Conservation (phyloP, 164 flowering plant genomes). For the Annona cherimola region DNA sequence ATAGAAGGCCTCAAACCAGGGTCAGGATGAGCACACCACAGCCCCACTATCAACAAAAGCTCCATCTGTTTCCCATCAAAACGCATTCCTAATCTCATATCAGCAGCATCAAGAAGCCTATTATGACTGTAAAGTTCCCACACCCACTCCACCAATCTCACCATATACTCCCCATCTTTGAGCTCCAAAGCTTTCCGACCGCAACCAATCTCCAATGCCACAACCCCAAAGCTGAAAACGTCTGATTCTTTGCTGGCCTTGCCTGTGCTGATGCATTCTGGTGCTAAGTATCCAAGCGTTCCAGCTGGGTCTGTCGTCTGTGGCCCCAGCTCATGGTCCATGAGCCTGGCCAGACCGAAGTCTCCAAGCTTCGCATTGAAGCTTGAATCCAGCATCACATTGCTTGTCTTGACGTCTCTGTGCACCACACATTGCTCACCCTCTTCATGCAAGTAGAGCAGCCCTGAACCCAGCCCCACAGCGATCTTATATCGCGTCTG, state of each 20-base stretch:
- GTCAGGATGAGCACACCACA: slow-evolving; percentile 47
- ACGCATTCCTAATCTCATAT: slow-evolving; percentile 16
- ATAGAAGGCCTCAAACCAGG: slow-evolving; percentile 27
- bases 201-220: slow-evolving; percentile 43
- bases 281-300: slow-evolving; percentile 53
- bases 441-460: slow-evolving; percentile 43
- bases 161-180: slow-evolving; percentile 9
- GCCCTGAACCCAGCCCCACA: slow-evolving; percentile 8
- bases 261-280: slow-evolving; percentile 31
- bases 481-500: slow-evolving; percentile 6
- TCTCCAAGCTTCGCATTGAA: slow-evolving; percentile 15
- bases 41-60: slow-evolving; percentile 34
- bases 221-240: slow-evolving; percentile 52
- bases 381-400: slow-evolving; percentile 35
- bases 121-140: slow-evolving; percentile 37
- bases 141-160: slow-evolving; percentile 33
- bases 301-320: slow-evolving; percentile 40
- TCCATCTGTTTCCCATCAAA: slow-evolving; percentile 21
- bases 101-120: slow-evolving; percentile 26
- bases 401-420: slow-evolving; percentile 48
- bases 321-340: slow-evolving; percentile 14
- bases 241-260: slow-evolving; percentile 52
- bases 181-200: slow-evolving; percentile 31
- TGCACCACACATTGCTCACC: slow-evolving; percentile 52
- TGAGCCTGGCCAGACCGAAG: slow-evolving; percentile 17